These are phyloP conservation scores for Neocucurbitaria cava DNA, from an alignment of 2,329 filamentous ascomycete genomes.

Conservation along the genomic window DNA sequence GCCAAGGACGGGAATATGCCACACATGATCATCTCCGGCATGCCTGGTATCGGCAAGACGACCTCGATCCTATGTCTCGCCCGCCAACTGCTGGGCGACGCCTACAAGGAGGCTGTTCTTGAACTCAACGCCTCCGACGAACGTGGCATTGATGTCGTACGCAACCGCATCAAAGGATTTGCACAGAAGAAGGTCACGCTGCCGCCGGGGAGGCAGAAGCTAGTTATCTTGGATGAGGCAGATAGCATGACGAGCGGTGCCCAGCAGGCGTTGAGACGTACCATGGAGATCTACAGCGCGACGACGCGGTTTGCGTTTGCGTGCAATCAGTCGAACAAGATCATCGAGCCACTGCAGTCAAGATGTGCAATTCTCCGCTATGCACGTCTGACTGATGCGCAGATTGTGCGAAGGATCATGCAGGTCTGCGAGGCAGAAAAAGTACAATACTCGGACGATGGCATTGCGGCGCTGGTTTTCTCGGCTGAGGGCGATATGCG, in stretches of 20 bases:
- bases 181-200: constrained; percentile 99
- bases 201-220: constrained; percentile 87
- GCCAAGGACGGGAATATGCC: constrained; percentile 99
- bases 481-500: constrained; percentile 98
- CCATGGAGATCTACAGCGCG: constrained; percentile 98
- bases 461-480: constrained; percentile 94
- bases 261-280: constrained; percentile 91
- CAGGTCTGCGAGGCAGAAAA: constrained; percentile 94
- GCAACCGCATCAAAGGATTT: constrained; percentile 97
- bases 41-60: constrained; percentile 98
- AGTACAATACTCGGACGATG: constrained; percentile 90
- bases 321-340: constrained; percentile 99
- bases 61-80: constrained; percentile 94
- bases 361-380: constrained; percentile 96
- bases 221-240: constrained; percentile 97
- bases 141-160: constrained; percentile 95
- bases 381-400: constrained; percentile 86
- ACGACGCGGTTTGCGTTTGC: constrained; percentile 98
- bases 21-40: constrained; percentile 98
- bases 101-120: constrained; percentile 96
- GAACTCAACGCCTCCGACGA: constrained; percentile 98
- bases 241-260: constrained; percentile 96
- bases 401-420: constrained; percentile 87
- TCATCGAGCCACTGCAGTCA: constrained; percentile 98
- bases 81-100: constrained; percentile 85